These are phyloP conservation scores for Cryphonectria radicalis DNA, from an alignment of 2,329 filamentous ascomycete species.

Conservation along the genomic window DNA sequence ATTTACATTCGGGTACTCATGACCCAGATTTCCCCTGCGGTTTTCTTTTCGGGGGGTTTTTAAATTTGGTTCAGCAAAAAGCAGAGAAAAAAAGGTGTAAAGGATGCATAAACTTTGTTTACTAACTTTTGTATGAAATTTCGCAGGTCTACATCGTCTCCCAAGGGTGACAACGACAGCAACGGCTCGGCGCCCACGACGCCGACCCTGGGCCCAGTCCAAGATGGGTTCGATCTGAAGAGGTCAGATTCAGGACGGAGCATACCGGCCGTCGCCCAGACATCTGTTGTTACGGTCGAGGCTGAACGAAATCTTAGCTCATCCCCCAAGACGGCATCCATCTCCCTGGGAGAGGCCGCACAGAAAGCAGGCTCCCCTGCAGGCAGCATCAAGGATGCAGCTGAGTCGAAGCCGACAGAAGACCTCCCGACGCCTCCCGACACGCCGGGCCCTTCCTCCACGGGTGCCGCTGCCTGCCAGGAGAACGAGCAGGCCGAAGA, in stretches of 20 bases:
- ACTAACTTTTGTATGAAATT: neutral
- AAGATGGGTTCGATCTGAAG: constrained; percentile 23
- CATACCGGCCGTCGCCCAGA: constrained; percentile 20
- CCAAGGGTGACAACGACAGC: constrained; percentile 20
- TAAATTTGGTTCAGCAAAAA: no score
- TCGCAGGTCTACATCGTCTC: constrained; percentile 9
- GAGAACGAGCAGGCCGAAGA: constrained; percentile 1
- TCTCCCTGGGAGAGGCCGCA: constrained; percentile 12
- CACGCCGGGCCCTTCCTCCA: constrained; percentile 21
- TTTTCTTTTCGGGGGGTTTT: neutral
- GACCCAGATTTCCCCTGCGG: neutral
- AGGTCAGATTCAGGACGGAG: constrained; percentile 21
- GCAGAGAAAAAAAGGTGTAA: neutral
- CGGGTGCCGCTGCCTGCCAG: neutral
- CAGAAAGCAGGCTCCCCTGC: constrained; percentile 3
- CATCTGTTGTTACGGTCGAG: constrained; percentile 25
- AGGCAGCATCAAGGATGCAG: neutral
- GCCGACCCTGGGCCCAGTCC: constrained; percentile 6
- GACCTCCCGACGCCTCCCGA: constrained; percentile 27
- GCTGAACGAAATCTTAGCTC: constrained; percentile 19
- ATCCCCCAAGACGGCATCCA: constrained; percentile 19
- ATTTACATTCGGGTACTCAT: constrained; percentile 24
- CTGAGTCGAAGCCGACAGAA: constrained; percentile 7
- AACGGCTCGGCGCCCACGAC: constrained; percentile 12
- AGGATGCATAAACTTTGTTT: neutral